Evolutionary conservation across 345 rosid species (phyloP), one percentile per base, ranked within the genome.

Genomic region (Geranium rotundifolium): DNA sequence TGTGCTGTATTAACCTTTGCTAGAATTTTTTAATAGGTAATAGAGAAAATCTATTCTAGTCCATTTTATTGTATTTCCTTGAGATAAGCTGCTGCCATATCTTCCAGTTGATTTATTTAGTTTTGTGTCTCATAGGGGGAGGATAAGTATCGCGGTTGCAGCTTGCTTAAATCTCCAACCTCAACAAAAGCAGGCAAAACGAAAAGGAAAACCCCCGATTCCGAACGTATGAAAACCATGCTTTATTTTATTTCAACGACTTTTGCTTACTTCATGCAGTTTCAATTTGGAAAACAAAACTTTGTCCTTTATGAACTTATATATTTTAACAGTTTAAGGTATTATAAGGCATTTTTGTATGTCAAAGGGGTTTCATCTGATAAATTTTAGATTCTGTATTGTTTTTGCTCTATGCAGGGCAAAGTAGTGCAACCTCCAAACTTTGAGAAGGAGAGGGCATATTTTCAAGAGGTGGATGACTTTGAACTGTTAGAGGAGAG

Each of bases 401-500:
- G 61, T 68, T 65, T 37, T 46, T 65, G 55, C 34, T 61, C 59
- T 54, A 71, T 50, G 70, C 70, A 85, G 96, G 85, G 76, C n/a
- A 83, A 82, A 73, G 76, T 58, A 62, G 79, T 56, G 56, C 77
- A 73, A 37, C 82, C 76, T 72, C 77, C 75, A 65, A 82, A 71
- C 74, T 79, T 90, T 4, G 82, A 81, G 76, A 88, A 76, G 80
- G 97, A 90, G 75, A 73, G 74, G 49, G 73, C 81, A 62, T 93
- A 93, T 65, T 93, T 90, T 77, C 59, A 79, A 58, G 92, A 90
- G 71, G 88, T 93, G 66, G 99, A 90, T 84, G 97, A 87, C 41
- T 90, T 90, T 60, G 92, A 90, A 76, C 79, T 93, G 78, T 63
- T 82, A 49, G 99, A 93, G 74, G 99, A 93, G 83, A 93, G 99